Base-by-base conservation (phyloP, 192 early-diverging fungal genomes). In the Entrophospora sp. region DNA sequence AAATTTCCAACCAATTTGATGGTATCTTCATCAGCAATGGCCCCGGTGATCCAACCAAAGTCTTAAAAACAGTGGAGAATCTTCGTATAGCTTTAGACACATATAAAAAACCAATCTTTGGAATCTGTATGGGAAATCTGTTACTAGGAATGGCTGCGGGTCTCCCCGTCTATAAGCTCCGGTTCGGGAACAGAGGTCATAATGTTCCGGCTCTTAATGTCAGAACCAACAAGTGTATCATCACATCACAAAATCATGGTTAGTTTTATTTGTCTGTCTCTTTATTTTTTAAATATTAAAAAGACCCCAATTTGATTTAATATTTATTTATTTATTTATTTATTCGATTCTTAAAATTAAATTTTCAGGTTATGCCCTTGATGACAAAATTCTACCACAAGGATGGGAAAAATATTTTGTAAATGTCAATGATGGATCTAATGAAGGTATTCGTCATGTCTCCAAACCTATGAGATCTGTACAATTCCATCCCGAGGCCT, bases 121-220 rank as follows among this genome's bases (percentile, higher is more conserved):
- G 94, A 61, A 97, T 97, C 73, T 97, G 94, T 77, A 95, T 97
- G 92, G 94, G 94, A 66, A 91, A 97, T 77, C 87, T 91, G 57
- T 63, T 97, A 20, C 80, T 97, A 67, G 94, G 91, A 44, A 79
- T 95, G 78, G 91, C 94, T 8, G 94, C 94, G 36, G 92, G 92
- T 12, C 78, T 91, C 49, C 73, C 87, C 24, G 77, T 83, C 0
- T 93, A 92, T 83, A 97, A 97, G 78, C 77, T 97, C 27, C 87
- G 84, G 49, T 97, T 87, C 60, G 94, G 94, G 43, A 97, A 97
- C 84, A 91, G 94, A 66, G 94, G 92, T 48, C 94, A 97, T 77
- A 97, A 97, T 79, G 91, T 94, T 77, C 94, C 94, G 30, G 88
- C 89, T 37, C 72, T 94, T 55, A 82, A 93, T 66, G 79, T 92